phyloP scores from a whole-genome alignment of 768 basidiomycete species.

The Phlebiopsis gigantea region DNA sequence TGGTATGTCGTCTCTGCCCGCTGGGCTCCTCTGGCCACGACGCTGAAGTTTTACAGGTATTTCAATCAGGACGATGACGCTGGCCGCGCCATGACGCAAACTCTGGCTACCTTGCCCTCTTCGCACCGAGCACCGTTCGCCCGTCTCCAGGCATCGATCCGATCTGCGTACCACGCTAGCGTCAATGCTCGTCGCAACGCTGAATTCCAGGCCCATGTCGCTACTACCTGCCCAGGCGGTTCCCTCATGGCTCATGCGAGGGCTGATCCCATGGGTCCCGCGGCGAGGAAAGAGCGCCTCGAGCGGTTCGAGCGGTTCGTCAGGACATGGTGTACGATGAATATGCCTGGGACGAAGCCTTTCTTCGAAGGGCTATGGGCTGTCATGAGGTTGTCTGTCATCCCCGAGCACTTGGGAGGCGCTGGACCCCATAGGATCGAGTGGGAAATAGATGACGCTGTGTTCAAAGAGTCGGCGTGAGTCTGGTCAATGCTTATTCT shows the following conservation, averaged over 20 bases:
- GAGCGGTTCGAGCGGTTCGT: constrained; percentile 75
- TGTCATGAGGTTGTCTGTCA: constrained; percentile 71
- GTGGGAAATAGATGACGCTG: constrained; percentile 93
- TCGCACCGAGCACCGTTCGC: constrained; percentile 86
- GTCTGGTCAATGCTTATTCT: constrained; percentile 26
- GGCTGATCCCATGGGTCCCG: constrained; percentile 52
- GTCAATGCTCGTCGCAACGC: constrained; percentile 71
- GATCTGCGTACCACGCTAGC: constrained; percentile 79
- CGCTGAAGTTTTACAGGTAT: constrained; percentile 48
- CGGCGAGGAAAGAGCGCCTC: constrained; percentile 74
- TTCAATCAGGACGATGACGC: constrained; percentile 77
- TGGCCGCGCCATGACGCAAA: constrained; percentile 77
- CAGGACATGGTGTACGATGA: constrained; percentile 76
- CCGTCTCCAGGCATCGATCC: constrained; percentile 79
- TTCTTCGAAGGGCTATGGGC: constrained; percentile 81
- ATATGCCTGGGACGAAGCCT: constrained; percentile 84
- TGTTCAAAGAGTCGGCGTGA: constrained; percentile 91
- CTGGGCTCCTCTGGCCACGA: neutral
- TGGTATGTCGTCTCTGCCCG: constrained; percentile 45
- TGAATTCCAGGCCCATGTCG: constrained; percentile 82
- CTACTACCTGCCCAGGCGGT: constrained; percentile 72
- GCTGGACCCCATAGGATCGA: constrained; percentile 67
- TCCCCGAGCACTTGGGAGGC: constrained; percentile 78
- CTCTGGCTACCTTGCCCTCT: constrained; percentile 70
- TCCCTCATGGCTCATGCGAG: constrained; percentile 74